Base-by-base conservation (phyloP, 2,329 filamentous ascomycete species). In the Mariannaea elegans region DNA sequence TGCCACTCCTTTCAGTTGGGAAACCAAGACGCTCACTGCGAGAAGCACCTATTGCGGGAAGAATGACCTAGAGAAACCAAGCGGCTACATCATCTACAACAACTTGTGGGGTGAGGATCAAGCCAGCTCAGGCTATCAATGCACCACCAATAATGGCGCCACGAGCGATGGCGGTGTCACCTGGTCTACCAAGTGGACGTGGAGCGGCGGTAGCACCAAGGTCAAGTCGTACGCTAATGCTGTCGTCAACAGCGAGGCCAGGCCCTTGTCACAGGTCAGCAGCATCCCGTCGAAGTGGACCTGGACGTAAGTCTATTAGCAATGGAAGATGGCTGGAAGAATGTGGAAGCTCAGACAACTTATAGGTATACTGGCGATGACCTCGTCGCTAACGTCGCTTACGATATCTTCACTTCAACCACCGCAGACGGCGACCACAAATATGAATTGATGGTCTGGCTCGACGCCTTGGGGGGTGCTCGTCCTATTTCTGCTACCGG, bases 301-400 rank as follows among this genome's bases (percentile, higher is more conserved):
- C 14, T 78, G 73, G 71, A 69, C 58, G 66, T 77, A 65, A 45
- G 66, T 59, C 4, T n/a, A 47, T 41, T 18, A 39, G 19, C 24
- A 24, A 24, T 0, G 18, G 14, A 42, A 3, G 10, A 34, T 3
- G n/a, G 3, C 7, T 4, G 12, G n/a, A 45, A 5, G 16, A 19
- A 21, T 2, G 1, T 5, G 13, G n/a, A 27, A 10, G 10, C 9
- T 13, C 9, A 36, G 7, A 14, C 13, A 19, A 14, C 50, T 41
- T 24, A 10, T 18, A 67, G 63, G 51, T 85, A 87, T 73, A 78
- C 76, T 4, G 82, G 82, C 63, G 75, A 73, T 45, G 69, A 71
- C 57, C 67, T 87, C 47, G 75, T 85, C 38, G 82, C 83, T 42
- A 79, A 88, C 67, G 85, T 88, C 12, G 77, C 84, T 19, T 88